Percentiles rank a stretch among this genome's conserved stretches.
phyloP scores from a whole-genome alignment of 805 yeast genomes.

The Wickerhamomyces bovis region DNA sequence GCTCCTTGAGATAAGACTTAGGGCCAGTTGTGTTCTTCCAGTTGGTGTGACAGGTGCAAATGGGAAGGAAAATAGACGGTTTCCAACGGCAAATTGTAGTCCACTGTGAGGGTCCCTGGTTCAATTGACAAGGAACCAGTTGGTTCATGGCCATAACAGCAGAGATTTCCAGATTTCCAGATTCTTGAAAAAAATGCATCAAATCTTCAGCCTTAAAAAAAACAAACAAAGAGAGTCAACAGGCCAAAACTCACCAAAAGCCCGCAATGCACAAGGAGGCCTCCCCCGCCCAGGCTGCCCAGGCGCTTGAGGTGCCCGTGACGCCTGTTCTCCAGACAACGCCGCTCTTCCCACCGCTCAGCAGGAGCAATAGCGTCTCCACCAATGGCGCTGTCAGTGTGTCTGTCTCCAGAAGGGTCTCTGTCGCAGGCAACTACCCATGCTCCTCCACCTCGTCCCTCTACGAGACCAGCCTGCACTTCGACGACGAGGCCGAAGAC shows the following conservation, averaged over 20 bases:
- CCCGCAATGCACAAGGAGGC: neutral
- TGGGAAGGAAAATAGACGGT: no score
- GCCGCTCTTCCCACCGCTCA: neutral
- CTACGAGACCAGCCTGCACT: constrained; percentile 3
- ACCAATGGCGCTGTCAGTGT: neutral
- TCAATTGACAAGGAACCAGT: no score
- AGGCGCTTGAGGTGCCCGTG: neutral
- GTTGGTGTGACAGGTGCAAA: no score
- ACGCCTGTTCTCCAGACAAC: neutral
- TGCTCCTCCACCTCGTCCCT: constrained; percentile 9
- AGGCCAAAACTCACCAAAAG: neutral
- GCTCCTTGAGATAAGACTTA: no score
- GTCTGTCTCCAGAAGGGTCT: neutral
- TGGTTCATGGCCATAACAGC: no score
- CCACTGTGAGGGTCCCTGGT: no score
- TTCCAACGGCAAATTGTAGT: no score
- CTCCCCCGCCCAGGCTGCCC: neutral
- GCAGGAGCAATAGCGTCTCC: neutral
- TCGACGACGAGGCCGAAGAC: constrained; percentile 2
- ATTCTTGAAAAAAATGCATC: no score
- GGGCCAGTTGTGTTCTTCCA: no score
- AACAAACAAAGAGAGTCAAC: neutral
- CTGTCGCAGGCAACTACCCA: neutral
- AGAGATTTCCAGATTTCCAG: no score
- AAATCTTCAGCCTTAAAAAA: no score